These are phyloP conservation scores for Aspergillus ochraceus DNA, from an alignment of 2,329 filamentous ascomycete species.

Conservation along the genomic window DNA sequence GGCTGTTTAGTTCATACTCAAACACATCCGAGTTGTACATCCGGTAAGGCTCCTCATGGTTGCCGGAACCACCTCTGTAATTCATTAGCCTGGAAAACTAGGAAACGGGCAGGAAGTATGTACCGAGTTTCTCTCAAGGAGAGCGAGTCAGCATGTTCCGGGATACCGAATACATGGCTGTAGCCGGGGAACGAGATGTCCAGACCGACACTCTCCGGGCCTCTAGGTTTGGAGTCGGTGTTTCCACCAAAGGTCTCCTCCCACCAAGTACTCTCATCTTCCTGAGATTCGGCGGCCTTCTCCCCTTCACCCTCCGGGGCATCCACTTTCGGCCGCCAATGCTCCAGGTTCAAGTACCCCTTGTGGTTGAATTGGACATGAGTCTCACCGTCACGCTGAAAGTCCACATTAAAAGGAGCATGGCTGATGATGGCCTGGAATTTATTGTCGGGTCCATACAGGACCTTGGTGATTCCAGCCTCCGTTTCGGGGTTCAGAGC, in stretches of 20 bases:
- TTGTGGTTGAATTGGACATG: conserved; percentile 88
- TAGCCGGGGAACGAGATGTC: conserved; percentile 93
- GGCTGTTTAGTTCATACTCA: conserved; percentile 94
- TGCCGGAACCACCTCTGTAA: conserved; percentile 71
- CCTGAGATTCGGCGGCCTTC: conserved; percentile 23
- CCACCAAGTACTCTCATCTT: conserved; percentile 88
- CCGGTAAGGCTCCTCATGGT: conserved; percentile 85
- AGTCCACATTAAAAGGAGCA: conserved; percentile 80
- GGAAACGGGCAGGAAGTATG: neutral
- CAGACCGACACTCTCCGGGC: conserved; percentile 85
- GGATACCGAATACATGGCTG: conserved; percentile 89
- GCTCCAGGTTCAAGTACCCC: conserved; percentile 90
- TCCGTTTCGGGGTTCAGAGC: conserved; percentile 66
- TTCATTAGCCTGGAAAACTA: conserved; percentile 19
- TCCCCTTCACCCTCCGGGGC: conserved; percentile 53
- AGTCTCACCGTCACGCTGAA: conserved; percentile 76
- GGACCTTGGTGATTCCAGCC: conserved; percentile 67
- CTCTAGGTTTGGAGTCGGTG: conserved; percentile 91
- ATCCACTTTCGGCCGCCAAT: conserved; percentile 89
- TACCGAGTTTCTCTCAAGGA: conserved; percentile 84
- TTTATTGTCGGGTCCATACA: conserved; percentile 73
- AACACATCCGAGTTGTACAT: conserved; percentile 97
- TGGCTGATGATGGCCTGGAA: conserved; percentile 84
- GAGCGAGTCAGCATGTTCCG: conserved; percentile 84
- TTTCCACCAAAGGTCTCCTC: conserved; percentile 95